Base-by-base conservation (phyloP, 225 moss, liverwort and hornwort genomes). In the Pleurozium schreberi region DNA sequence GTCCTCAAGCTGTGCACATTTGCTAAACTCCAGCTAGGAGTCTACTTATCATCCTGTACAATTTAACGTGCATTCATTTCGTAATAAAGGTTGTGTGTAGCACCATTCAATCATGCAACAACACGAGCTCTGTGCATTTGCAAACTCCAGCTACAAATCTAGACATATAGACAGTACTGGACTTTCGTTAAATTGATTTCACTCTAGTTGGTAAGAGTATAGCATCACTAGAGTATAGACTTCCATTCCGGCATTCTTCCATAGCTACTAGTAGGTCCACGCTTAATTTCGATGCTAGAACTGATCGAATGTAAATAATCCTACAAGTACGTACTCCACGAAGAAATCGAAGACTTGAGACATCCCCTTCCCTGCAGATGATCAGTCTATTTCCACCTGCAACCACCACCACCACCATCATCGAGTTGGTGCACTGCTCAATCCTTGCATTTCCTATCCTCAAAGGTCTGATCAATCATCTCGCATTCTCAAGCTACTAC, bases 351-450 rank as follows among this genome's bases (percentile, higher is more conserved):
- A 63, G 87, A 80, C 49, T 47, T 11, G 23, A 70, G 53, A 83
- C 55, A 28, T 73, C 64, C 84, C 83, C 76, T 31, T 84, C 73
- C 47, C 42, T 79, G 50, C 60, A 73, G 78, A 66, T 86, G 86
- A 83, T 90, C 79, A 66, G 74, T 88, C 90, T 59, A 73, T 80
- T 16, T 88, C 80, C 84, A 86, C 90, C 92, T 71, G 66, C 90
- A 92, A 90, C 92, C 82, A 84, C 88, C 89, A 47, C 71, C 52
- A 75, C 68, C 47, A 80, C 45, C 73, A 28, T 57, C 57, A 61
- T 73, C 86, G 74, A 69, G 73, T 11, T 84, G 64, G 43, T 90
- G 80, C 89, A 83, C 78, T 83, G 71, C 76, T 62, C 82, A 33
- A 57, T 69, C 30, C 60, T 80, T 80, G 80, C 42, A 59, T 80